Percentiles rank a stretch among this genome's conserved stretches.
These are phyloP conservation scores for Hymenoscyphus fructigenus DNA, from an alignment of 2,329 filamentous ascomycete genomes.

Conservation along the genomic window DNA sequence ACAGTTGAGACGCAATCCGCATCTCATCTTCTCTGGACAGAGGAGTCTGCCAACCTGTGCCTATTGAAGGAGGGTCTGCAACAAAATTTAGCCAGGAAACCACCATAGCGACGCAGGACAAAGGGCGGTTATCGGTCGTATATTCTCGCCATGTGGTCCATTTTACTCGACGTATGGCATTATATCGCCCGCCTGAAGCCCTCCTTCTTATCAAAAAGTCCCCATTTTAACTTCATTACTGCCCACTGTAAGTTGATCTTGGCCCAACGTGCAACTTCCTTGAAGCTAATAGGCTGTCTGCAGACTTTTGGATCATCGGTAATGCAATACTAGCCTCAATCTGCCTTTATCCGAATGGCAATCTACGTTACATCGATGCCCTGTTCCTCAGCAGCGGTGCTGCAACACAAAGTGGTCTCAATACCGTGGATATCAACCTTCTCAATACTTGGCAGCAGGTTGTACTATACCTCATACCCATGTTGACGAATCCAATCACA, in stretches of 20 bases:
- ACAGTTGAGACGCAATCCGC: slow-evolving; percentile 1
- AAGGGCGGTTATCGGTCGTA: neutral
- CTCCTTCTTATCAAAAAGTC: slow-evolving; percentile 58
- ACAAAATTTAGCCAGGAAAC: neutral
- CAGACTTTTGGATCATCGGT: slow-evolving; percentile 78
- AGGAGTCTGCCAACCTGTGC: neutral
- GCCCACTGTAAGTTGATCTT: slow-evolving; percentile 65
- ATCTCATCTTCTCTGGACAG: neutral
- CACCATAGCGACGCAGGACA: neutral
- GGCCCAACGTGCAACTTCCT: neutral
- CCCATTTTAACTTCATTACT: slow-evolving; percentile 78
- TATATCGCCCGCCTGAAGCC: slow-evolving; percentile 53
- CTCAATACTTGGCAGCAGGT: slow-evolving; percentile 73
- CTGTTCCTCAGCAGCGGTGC: slow-evolving; percentile 84
- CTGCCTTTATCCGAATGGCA: slow-evolving; percentile 65
- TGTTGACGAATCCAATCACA: slow-evolving; percentile 79
- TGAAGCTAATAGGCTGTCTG: slow-evolving; percentile 9
- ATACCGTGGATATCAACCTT: slow-evolving; percentile 69
- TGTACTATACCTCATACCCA: slow-evolving; percentile 67
- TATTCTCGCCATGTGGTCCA: slow-evolving; percentile 26
- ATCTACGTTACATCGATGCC: slow-evolving; percentile 78
- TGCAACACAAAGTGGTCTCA: slow-evolving; percentile 90
- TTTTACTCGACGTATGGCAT: slow-evolving; percentile 35
- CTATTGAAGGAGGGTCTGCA: neutral
- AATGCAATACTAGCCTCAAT: slow-evolving; percentile 74